Conservation (phyloP, 2,329 filamentous ascomycete species). For the Biscogniauxia sp. region DNA sequence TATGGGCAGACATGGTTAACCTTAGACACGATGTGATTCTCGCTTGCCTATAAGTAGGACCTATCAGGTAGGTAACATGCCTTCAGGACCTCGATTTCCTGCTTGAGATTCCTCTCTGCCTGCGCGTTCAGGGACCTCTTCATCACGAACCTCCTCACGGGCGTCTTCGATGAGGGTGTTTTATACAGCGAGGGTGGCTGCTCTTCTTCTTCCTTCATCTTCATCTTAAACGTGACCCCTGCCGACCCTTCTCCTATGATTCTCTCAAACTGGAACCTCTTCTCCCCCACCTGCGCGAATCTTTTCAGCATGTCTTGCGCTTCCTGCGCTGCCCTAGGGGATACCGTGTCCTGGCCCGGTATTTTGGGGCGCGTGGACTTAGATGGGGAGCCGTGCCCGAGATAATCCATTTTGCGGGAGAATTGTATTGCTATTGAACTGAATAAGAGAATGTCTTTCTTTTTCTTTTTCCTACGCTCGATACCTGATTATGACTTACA, state of each 20-base stretch:
- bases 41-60: too few species aligned
- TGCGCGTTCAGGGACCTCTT: slow-evolving; percentile 6
- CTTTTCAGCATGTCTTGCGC: neutral
- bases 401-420: too few species aligned
- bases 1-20: neutral
- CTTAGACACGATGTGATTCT: neutral
- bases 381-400: too few species aligned
- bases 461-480: too few species aligned
- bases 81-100: slow-evolving; percentile 6
- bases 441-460: too few species aligned
- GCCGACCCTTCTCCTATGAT: slow-evolving; percentile 10
- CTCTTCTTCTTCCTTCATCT: neutral
- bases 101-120: neutral
- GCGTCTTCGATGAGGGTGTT: too few species aligned
- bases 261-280: slow-evolving; percentile 8
- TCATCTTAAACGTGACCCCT: slow-evolving; percentile 12
- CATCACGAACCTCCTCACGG: slow-evolving; percentile 8
- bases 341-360: neutral
- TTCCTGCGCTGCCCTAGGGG: neutral
- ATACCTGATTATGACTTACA: too few species aligned
- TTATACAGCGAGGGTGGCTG: neutral
- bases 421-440: too few species aligned
- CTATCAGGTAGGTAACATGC: slow-evolving; percentile 7
- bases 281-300: slow-evolving; percentile 3
- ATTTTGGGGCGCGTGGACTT: neutral